phyloP scores from a whole-genome alignment of 2,329 filamentous ascomycete genomes.

The Laburnicola sp. region DNA sequence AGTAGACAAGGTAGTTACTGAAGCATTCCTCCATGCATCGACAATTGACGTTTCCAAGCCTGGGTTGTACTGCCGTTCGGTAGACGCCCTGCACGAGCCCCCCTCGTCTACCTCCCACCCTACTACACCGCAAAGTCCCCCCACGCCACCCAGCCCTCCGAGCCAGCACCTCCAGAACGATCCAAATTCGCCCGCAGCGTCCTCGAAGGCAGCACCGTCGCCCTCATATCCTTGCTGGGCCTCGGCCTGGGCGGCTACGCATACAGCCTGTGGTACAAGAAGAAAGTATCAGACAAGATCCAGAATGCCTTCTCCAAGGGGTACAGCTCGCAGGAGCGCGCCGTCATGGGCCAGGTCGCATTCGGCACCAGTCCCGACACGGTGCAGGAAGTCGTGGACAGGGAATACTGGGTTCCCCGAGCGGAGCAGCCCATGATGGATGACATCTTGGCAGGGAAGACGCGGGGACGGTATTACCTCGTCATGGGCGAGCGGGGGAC shows the following conservation, averaged over 20 bases:
- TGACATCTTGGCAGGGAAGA: slow-evolving; percentile 73
- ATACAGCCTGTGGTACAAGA: slow-evolving; percentile 41
- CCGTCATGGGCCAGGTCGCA: slow-evolving; percentile 34
- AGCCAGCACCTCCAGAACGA: slow-evolving; percentile 21
- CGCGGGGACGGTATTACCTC: slow-evolving; percentile 82
- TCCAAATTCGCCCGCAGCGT: slow-evolving; percentile 38
- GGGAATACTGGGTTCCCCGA: slow-evolving; percentile 76
- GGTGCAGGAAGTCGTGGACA: slow-evolving; percentile 40
- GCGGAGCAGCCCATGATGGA: slow-evolving; percentile 80
- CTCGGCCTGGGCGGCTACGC: slow-evolving; percentile 40
- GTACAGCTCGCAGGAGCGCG: slow-evolving; percentile 41
- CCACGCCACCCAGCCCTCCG: not conserved
- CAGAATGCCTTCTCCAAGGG: slow-evolving; percentile 40
- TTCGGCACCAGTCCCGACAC: slow-evolving; percentile 32
- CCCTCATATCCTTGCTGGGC: slow-evolving; percentile 39
- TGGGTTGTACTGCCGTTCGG: slow-evolving; percentile 36
- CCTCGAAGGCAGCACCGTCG: slow-evolving; percentile 41
- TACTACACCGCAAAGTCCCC: not conserved
- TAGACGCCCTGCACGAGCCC: slow-evolving; percentile 23
- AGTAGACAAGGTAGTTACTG: slow-evolving; percentile 24
- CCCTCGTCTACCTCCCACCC: slow-evolving; percentile 19
- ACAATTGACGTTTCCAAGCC: slow-evolving; percentile 22
- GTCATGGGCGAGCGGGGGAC: slow-evolving; percentile 94
- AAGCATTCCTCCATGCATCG: not conserved
- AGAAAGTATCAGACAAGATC: slow-evolving; percentile 35